A percentile compares a stretch with the other conserved stretches of the same genome.
phyloP scores from a whole-genome alignment of 2,329 filamentous ascomycete genomes.

The Herpotrichia juniperi region DNA sequence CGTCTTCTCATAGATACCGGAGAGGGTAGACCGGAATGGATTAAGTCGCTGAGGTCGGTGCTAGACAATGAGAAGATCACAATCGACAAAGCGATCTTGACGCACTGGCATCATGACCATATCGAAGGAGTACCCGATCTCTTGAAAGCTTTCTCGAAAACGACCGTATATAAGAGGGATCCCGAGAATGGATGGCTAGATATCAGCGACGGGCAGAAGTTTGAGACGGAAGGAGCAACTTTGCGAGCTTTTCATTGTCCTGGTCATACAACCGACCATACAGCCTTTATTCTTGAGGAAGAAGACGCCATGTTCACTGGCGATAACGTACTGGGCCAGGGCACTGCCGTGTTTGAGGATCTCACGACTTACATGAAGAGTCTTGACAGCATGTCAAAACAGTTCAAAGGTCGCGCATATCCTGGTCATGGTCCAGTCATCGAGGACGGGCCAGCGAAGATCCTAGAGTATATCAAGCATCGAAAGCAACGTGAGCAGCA shows the following conservation, averaged over 20 bases:
- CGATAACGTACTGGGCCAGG: constrained; percentile 87
- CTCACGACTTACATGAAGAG: constrained; percentile 71
- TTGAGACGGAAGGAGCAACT: constrained; percentile 66
- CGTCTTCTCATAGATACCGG: constrained; percentile 91
- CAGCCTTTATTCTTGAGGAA: constrained; percentile 76
- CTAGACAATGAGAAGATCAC: constrained; percentile 71
- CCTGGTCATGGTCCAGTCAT: constrained; percentile 87
- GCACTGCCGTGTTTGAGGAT: constrained; percentile 85
- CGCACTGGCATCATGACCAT: constrained; percentile 94
- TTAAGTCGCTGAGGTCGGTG: constrained; percentile 66
- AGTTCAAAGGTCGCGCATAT: constrained; percentile 75
- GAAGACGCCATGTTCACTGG: constrained; percentile 86
- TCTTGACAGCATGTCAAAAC: constrained; percentile 69
- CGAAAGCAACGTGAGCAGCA: constrained; percentile 73
- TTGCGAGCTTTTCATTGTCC: constrained; percentile 71
- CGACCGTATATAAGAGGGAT: constrained; percentile 69
- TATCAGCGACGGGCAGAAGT: constrained; percentile 64
- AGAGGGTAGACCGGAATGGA: constrained; percentile 79
- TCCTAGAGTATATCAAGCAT: constrained; percentile 84
- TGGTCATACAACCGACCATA: constrained; percentile 83
- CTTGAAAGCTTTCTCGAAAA: constrained; percentile 65
- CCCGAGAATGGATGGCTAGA: constrained; percentile 57
- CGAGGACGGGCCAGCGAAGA: constrained; percentile 71
- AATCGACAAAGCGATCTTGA: constrained; percentile 75
- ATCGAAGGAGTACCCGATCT: constrained; percentile 76